Base-by-base conservation (phyloP, 192 early-diverging fungal genomes). In the Coemansia sp. region DNA sequence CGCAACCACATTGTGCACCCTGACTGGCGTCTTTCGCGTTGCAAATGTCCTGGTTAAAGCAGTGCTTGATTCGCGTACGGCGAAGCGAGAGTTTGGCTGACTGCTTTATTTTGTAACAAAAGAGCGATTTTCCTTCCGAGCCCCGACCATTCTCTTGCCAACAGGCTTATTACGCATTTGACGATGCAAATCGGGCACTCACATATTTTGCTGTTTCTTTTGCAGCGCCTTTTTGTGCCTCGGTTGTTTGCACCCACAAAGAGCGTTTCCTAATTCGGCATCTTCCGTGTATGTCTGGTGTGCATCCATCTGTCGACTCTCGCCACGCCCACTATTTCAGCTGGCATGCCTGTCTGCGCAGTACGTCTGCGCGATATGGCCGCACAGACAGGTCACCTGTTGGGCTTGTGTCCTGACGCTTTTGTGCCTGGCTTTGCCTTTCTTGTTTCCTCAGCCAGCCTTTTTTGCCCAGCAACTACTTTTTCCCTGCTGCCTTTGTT, bases 241-340 rank as follows among this genome's bases (percentile, higher is more conserved):
- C 6, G 51, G 6, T 23, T 23, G 25, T 53, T 53, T 39, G 56
- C 19, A 41, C 50, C 52, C 27, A 39, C 50, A 64, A 64, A 55
- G 62, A 23, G 51, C 62, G 19, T 64, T 62, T 62, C 61, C 61
- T 50, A 37, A 53, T 61, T 61, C 25, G 59, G 59, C 43, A 9
- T 10, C 12, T 61, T 61, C 60, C 47, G 60, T 51, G 48, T 62
- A 51, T 19, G 48, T 29, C 31, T 35, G 48, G 37, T 27, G 10
- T 37, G 22, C 37, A 35, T 37, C 60, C 45, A 31, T 53, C 35
- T 47, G 17, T 52, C 25, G 29, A 31, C 29, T 3, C 31, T 25
- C 19, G 22, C 37, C 49, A 53, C 39, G 50, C 51, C 62, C 62
- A 64, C 62, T 64, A 64, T 64, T 64, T 11, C 62, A 27, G 26